A percentile compares a stretch with the other conserved stretches of the same genome.
These are phyloP conservation scores for Hydrangea macrophylla DNA, from an alignment of 148 eudicot genomes.

Conservation along the genomic window DNA sequence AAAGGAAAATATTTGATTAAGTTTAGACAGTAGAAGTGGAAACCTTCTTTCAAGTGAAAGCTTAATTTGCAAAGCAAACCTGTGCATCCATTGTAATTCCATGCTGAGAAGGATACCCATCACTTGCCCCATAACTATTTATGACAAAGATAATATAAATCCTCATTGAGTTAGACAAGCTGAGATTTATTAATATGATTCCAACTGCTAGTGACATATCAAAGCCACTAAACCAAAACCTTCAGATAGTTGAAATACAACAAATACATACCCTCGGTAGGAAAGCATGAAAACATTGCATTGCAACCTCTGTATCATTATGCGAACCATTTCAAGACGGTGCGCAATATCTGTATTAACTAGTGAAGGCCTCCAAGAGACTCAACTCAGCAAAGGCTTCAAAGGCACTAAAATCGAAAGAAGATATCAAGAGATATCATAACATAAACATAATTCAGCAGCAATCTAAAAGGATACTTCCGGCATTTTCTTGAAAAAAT, in stretches of 20 bases:
- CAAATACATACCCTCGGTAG: constrained; percentile 80
- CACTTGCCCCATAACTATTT: constrained; percentile 90
- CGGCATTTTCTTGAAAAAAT: constrained; percentile 98
- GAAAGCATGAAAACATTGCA: constrained; percentile 99
- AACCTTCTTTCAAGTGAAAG: neutral
- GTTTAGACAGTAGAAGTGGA: neutral
- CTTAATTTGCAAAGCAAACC: constrained; percentile 35
- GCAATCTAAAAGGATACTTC: constrained; percentile 81
- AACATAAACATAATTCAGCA: neutral
- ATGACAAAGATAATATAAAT: constrained; percentile 17
- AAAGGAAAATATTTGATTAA: constrained; percentile 15
- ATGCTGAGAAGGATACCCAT: constrained; percentile 92
- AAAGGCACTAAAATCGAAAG: neutral
- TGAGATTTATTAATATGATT: neutral
- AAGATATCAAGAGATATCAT: neutral
- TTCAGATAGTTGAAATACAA: neutral
- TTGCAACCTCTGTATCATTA: constrained; percentile 78
- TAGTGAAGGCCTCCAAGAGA: constrained; percentile 55
- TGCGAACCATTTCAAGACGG: constrained; percentile 95
- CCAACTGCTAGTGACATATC: constrained; percentile 5
- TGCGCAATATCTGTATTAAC: constrained; percentile 80
- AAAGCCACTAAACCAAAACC: constrained; percentile 1
- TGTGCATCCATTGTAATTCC: constrained; percentile 94
- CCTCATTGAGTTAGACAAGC: constrained; percentile 6
- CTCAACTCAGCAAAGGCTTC: neutral